A percentile compares a stretch with the other conserved stretches of the same genome.
phyloP scores from a whole-genome alignment of 1,284 basidiomycete genomes.

The Rhodotorula mucilaginosa region DNA sequence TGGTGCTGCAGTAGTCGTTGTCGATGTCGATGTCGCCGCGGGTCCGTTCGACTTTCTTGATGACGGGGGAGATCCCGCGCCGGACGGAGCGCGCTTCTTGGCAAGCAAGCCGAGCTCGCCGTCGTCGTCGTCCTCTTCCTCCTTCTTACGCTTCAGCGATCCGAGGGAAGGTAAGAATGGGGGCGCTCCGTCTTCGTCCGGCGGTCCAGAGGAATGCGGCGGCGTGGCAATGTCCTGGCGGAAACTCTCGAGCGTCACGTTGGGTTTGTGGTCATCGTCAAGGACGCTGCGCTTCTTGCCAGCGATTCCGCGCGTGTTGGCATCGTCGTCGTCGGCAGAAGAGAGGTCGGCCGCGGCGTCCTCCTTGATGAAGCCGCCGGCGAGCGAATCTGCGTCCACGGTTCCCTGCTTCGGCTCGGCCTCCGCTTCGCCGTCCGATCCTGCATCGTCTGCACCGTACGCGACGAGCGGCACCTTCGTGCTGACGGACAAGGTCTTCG shows the following conservation, averaged over 20 bases:
- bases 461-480: conserved; percentile 6
- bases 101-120: conserved; percentile 59
- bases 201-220: conserved; percentile 48
- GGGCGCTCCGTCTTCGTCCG: conserved; percentile 47
- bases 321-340: neutral
- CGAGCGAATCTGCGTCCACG: neutral
- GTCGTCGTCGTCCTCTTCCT: conserved; percentile 62
- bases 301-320: neutral
- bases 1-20: neutral
- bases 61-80: neutral
- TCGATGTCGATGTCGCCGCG: neutral
- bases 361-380: conserved; percentile 36
- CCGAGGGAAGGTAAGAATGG: conserved; percentile 53
- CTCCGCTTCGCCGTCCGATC: neutral
- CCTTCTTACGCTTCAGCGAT: conserved; percentile 67
- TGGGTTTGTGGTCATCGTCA: neutral
- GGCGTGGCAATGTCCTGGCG: neutral
- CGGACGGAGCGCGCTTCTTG: conserved; percentile 51
- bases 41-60: neutral
- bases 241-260: neutral
- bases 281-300: neutral
- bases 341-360: neutral
- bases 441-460: conserved; percentile 27
- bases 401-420: neutral
- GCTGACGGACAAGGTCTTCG: conserved; percentile 31